Percentiles rank a stretch among this genome's conserved stretches.
Evolutionary conservation across 1,139 yeast genomes (phyloP).

Genomic region (Spencermartinsiella ligniputridi): DNA sequence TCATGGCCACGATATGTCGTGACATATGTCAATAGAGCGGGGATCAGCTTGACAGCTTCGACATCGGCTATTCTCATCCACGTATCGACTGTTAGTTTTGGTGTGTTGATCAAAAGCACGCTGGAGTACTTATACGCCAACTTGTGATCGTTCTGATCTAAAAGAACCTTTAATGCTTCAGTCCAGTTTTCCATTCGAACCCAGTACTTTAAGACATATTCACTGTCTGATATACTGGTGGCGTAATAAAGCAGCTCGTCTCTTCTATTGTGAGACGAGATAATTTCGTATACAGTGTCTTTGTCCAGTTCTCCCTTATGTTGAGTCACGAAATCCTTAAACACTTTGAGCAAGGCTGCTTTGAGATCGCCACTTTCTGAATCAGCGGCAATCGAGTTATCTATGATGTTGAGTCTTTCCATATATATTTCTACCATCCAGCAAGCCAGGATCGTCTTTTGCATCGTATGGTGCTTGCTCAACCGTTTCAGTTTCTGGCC

Average conservation of each 20-base stretch:
- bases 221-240: constrained; percentile 60
- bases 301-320: constrained; percentile 53
- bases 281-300: constrained; percentile 66
- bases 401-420: constrained; percentile 46
- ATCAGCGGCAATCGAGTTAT: constrained; percentile 36
- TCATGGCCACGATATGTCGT: constrained; percentile 32
- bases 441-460: constrained; percentile 60
- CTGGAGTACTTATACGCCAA: constrained; percentile 65
- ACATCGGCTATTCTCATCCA: constrained; percentile 62
- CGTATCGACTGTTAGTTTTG: constrained; percentile 65
- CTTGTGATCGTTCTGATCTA: constrained; percentile 45
- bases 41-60: constrained; percentile 60
- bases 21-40: constrained; percentile 69
- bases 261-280: constrained; percentile 60
- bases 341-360: constrained; percentile 26
- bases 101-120: constrained; percentile 61
- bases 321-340: constrained; percentile 49
- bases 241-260: constrained; percentile 67
- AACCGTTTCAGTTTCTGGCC: constrained; percentile 45
- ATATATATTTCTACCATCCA: constrained; percentile 76
- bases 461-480: constrained; percentile 43
- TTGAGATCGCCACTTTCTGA: constrained; percentile 11
- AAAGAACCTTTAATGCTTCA: constrained; percentile 60
- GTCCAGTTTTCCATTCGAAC: constrained; percentile 68
- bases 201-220: constrained; percentile 65